Evolutionary conservation across 225 moss, liverwort and hornwort species (phyloP).

Genomic region (Climacium dendroides): DNA sequence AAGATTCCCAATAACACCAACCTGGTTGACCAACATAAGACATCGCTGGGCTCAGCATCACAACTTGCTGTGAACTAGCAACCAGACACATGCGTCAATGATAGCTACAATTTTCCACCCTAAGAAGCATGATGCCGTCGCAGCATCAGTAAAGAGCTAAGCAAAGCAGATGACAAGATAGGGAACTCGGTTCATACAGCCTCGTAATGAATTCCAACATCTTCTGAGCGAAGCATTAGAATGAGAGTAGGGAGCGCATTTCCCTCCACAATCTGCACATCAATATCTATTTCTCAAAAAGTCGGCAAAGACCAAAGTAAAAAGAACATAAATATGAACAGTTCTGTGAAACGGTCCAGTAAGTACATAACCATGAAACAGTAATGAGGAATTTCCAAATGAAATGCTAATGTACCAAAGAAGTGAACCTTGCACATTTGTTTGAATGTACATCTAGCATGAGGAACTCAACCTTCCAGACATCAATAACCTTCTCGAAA

Average conservation of each 20-base stretch:
- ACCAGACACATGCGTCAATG: not conserved
- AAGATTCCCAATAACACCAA: conserved; percentile 97
- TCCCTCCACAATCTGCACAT: conserved; percentile 87
- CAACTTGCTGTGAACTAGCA: not conserved
- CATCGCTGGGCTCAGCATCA: not conserved
- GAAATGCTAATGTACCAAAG: not conserved
- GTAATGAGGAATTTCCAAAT: not conserved
- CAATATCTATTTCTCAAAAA: not conserved
- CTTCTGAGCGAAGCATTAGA: conserved; percentile 94
- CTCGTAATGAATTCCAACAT: conserved; percentile 94
- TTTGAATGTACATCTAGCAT: not conserved
- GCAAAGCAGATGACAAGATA: not conserved
- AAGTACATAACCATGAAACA: not conserved
- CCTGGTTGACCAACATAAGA: conserved; percentile 30
- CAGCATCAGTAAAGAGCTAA: not conserved
- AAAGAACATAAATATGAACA: not conserved
- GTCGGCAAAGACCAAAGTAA: not conserved
- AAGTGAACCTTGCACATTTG: not conserved
- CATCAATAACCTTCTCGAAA: not conserved
- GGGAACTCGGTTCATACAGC: conserved; percentile 42
- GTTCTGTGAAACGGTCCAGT: not conserved
- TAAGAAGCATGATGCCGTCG: not conserved
- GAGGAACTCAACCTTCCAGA: not conserved
- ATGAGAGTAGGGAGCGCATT: conserved; percentile 92
- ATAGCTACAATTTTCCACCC: not conserved